Evolutionary conservation across 2,329 filamentous ascomycete genomes (phyloP).

Genomic region (Botrytis hyacinthi): DNA sequence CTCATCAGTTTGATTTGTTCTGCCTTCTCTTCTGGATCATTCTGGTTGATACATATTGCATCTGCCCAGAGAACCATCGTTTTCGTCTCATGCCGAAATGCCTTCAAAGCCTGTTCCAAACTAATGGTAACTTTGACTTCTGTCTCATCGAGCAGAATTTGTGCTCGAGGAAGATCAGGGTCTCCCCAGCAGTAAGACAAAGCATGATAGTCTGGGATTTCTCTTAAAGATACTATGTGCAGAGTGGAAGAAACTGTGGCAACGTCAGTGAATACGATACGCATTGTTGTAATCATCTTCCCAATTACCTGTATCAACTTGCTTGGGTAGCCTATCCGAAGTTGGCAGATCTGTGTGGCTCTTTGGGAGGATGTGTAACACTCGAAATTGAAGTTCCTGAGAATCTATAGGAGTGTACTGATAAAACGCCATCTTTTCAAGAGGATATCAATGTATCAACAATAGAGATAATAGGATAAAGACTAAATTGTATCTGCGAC

Average conservation of each 20-base stretch:
- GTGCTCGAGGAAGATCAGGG: background rate
- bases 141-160: conserved; percentile 20
- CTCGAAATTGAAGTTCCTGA: conserved; percentile 2
- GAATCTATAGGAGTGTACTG: conserved; percentile 4
- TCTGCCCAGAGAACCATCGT: conserved; percentile 20
- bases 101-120: conserved; percentile 22
- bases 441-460: background rate
- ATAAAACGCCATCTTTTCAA: background rate
- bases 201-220: conserved; percentile 14
- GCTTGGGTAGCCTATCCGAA: background rate
- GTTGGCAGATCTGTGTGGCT: no score
- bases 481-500: background rate
- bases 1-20: conserved; percentile 23
- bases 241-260: background rate
- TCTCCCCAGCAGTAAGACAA: conserved; percentile 22
- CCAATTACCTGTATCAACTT: background rate
- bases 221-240: background rate
- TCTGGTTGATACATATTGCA: conserved; percentile 27
- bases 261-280: background rate
- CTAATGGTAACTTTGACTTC: conserved; percentile 22
- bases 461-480: background rate
- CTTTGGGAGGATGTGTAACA: background rate
- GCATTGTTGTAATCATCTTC: background rate
- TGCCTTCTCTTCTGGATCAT: conserved; percentile 19
- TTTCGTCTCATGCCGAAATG: conserved; percentile 16